phyloP scores from a whole-genome alignment of 192 early-diverging fungal species.

The Paraglomus occultum region DNA sequence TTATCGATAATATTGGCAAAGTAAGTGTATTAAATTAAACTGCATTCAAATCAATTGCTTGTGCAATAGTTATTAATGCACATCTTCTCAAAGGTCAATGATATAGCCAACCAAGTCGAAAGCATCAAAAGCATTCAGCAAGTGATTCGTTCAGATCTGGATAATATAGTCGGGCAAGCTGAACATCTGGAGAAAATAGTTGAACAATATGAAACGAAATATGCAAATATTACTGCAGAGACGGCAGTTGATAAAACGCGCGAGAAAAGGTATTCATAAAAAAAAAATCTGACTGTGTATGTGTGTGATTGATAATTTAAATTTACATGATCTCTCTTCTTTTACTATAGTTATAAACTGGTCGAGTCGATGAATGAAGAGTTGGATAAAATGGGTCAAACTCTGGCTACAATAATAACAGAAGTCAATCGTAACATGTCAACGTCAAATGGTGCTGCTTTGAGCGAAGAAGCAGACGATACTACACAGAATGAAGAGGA shows the following conservation, averaged over 20 bases:
- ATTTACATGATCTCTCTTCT: constrained; percentile 41
- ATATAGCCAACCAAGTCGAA: constrained; percentile 72
- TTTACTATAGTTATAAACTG: constrained; percentile 74
- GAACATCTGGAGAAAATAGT: constrained; percentile 73
- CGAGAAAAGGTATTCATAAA: constrained; percentile 41
- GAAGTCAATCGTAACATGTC: constrained; percentile 73
- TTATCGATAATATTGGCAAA: constrained; percentile 80
- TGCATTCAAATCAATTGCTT: constrained; percentile 17
- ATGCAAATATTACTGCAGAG: constrained; percentile 48
- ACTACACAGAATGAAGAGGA: constrained; percentile 29
- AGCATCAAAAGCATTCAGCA: constrained; percentile 72
- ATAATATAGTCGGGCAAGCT: constrained; percentile 87
- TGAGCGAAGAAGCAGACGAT: constrained; percentile 24
- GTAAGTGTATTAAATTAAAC: constrained; percentile 41
- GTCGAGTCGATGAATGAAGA: constrained; percentile 86
- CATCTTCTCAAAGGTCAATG: constrained; percentile 53
- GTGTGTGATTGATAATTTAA: constrained; percentile 28
- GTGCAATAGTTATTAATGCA: constrained; percentile 4
- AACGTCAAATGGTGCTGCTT: constrained; percentile 38
- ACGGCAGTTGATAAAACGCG: constrained; percentile 42
- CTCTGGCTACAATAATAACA: constrained; percentile 76
- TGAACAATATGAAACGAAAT: constrained; percentile 75
- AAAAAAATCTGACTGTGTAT: constrained; percentile 58
- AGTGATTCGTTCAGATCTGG: constrained; percentile 81
- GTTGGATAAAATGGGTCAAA: constrained; percentile 81